Conservation (phyloP, 768 basidiomycete genomes). For the Phaeotremella fagi region DNA sequence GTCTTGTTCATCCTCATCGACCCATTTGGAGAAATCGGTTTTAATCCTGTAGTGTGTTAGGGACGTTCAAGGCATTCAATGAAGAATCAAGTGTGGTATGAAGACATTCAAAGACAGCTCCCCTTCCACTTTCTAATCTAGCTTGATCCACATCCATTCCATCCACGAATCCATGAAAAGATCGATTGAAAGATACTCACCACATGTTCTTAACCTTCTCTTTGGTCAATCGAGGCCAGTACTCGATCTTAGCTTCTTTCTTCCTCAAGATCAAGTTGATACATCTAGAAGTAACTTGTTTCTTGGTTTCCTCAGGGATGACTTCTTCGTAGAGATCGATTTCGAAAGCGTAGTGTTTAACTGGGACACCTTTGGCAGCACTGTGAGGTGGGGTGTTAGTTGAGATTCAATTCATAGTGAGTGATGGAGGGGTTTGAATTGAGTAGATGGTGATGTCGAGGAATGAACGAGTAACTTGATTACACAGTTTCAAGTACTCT, state of each 20-base stretch:
- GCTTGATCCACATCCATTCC: neutral
- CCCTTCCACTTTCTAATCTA: neutral
- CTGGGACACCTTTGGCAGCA: constrained; percentile 52
- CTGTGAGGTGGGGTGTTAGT: no score
- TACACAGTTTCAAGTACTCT: no score
- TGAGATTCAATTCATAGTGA: neutral
- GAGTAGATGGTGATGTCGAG: no score
- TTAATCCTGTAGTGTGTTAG: constrained; percentile 59
- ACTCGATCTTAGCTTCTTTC: constrained; percentile 68
- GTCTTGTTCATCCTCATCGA: constrained; percentile 95
- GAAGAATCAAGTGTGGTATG: no score
- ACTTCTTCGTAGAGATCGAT: constrained; percentile 73
- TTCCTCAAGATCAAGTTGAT: constrained; percentile 70
- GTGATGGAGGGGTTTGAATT: no score
- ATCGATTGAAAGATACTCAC: neutral
- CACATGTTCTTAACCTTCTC: constrained; percentile 62
- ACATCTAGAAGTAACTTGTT: constrained; percentile 63
- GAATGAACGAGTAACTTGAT: no score
- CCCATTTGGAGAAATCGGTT: constrained; percentile 94
- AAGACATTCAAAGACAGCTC: neutral
- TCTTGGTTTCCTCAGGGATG: constrained; percentile 64
- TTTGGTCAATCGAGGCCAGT: constrained; percentile 89
- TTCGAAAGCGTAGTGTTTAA: constrained; percentile 67
- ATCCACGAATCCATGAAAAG: no score
- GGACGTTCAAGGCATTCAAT: neutral